phyloP scores from a whole-genome alignment of 345 rosid genomes.

The Streptanthus diversifolius region DNA sequence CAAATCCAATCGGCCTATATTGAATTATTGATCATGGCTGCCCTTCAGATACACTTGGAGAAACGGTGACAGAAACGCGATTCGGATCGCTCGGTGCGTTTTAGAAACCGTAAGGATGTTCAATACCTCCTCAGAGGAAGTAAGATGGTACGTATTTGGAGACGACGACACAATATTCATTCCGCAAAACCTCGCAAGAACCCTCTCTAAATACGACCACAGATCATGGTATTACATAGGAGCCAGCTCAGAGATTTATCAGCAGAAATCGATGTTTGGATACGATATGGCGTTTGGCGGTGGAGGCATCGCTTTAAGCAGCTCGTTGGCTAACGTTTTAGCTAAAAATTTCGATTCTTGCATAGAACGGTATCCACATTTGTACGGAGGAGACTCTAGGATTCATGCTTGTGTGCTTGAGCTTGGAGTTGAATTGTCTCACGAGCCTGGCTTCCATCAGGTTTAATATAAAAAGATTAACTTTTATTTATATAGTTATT shows the following conservation, averaged over 20 bases:
- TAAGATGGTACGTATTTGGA: conserved; percentile 80
- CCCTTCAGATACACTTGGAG: conserved; percentile 44
- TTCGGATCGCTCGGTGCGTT: conserved; percentile 68
- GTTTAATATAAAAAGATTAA: conserved; percentile 27
- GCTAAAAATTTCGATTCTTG: conserved; percentile 74
- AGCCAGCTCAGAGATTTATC: conserved; percentile 57
- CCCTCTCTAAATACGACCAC: conserved; percentile 79
- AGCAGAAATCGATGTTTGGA: conserved; percentile 55
- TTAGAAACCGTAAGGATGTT: conserved; percentile 43
- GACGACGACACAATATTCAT: conserved; percentile 80
- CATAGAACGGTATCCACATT: conserved; percentile 72
- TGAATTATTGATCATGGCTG: not conserved
- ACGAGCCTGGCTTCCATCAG: conserved; percentile 96
- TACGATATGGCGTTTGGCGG: conserved; percentile 77
- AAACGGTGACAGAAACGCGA: conserved; percentile 63
- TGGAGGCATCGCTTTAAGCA: conserved; percentile 77
- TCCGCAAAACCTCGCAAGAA: conserved; percentile 60
- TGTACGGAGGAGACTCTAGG: conserved; percentile 79
- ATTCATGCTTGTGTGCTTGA: conserved; percentile 69
- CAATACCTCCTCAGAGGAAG: conserved; percentile 38
- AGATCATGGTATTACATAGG: conserved; percentile 75
- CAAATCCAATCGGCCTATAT: not conserved
- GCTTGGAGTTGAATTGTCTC: conserved; percentile 68
- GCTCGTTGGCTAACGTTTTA: conserved; percentile 63
- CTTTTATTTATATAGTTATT: not conserved